Conservation (phyloP, 2,329 filamentous ascomycete species). For the Alternaria consortialis region DNA sequence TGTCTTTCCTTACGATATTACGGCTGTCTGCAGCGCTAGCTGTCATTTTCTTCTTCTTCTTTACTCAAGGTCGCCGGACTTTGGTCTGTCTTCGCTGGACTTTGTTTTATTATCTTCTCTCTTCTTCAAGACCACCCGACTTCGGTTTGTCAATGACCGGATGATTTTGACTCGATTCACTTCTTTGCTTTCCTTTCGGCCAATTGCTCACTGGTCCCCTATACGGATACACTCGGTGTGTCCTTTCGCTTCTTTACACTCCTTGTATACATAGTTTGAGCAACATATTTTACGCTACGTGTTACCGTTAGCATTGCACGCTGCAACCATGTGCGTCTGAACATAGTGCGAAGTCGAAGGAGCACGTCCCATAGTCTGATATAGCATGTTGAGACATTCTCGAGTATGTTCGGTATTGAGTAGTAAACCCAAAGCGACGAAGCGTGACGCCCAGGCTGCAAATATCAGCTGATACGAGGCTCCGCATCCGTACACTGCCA, state of each 20-base stretch:
- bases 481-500: constrained; percentile 19
- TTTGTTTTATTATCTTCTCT: constrained; percentile 5
- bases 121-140: constrained; percentile 10
- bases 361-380: not conserved
- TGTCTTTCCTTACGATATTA: constrained; percentile 9
- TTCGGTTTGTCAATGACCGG: constrained; percentile 1
- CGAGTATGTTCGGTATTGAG: not conserved
- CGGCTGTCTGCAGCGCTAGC: constrained; percentile 1
- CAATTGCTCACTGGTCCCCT: constrained; percentile 12
- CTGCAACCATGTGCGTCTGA: not conserved
- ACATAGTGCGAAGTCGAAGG: not conserved
- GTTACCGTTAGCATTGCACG: not conserved
- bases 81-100: constrained; percentile 8
- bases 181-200: not conserved
- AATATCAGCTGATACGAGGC: constrained; percentile 7
- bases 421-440: not conserved
- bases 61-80: constrained; percentile 3
- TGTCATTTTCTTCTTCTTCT: not conserved
- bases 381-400: not conserved
- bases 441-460: not conserved
- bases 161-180: constrained; percentile 1
- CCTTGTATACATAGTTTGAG: constrained; percentile 24
- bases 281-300: constrained; percentile 4
- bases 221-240: constrained; percentile 9
- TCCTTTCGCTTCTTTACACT: constrained; percentile 29